A percentile compares a stretch with the other conserved stretches of the same genome.
Evolutionary conservation across 2,329 filamentous ascomycete genomes (phyloP).

Genomic region (Blastomyces emzantsi): DNA sequence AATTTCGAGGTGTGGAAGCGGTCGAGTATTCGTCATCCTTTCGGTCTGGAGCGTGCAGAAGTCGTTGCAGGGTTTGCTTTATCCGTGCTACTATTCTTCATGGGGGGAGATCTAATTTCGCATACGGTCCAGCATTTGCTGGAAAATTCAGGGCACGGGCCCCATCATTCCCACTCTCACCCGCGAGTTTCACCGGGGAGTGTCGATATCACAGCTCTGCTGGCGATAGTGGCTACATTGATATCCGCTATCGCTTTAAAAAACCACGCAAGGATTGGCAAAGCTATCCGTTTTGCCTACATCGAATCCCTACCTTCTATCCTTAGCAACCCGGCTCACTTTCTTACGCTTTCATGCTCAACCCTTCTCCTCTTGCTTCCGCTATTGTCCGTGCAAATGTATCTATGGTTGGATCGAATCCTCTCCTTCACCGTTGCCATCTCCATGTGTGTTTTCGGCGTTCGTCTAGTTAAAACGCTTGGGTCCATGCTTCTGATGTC

Average conservation of each 20-base stretch:
- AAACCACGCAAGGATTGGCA: slow-evolving; percentile 87
- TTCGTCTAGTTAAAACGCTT: slow-evolving; percentile 72
- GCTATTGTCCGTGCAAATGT: slow-evolving; percentile 69
- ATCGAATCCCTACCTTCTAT: slow-evolving; percentile 73
- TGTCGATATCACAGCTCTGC: slow-evolving; percentile 69
- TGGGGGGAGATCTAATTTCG: slow-evolving; percentile 89
- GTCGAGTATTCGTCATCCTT: slow-evolving; percentile 85
- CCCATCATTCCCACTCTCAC: slow-evolving; percentile 62
- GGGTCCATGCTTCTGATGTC: slow-evolving; percentile 96
- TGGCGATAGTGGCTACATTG: slow-evolving; percentile 73
- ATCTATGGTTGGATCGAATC: slow-evolving; percentile 72
- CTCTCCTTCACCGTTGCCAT: slow-evolving; percentile 74
- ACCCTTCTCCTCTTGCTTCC: slow-evolving; percentile 70
- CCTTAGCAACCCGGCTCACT: slow-evolving; percentile 91
- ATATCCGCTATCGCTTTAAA: slow-evolving; percentile 78
- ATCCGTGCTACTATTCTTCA: slow-evolving; percentile 94
- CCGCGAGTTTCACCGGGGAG: slow-evolving; percentile 62
- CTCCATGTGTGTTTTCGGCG: slow-evolving; percentile 80
- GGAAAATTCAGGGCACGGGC: slow-evolving; percentile 62
- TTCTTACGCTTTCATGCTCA: slow-evolving; percentile 84
- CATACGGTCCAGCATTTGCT: slow-evolving; percentile 92
- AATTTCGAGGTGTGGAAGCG: slow-evolving; percentile 98
- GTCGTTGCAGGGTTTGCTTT: slow-evolving; percentile 93
- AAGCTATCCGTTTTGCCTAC: slow-evolving; percentile 78
- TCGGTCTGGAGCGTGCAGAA: slow-evolving; percentile 82